Conservation (phyloP, 2,329 filamentous ascomycete genomes). For the Hymenoscyphus fructigenus region DNA sequence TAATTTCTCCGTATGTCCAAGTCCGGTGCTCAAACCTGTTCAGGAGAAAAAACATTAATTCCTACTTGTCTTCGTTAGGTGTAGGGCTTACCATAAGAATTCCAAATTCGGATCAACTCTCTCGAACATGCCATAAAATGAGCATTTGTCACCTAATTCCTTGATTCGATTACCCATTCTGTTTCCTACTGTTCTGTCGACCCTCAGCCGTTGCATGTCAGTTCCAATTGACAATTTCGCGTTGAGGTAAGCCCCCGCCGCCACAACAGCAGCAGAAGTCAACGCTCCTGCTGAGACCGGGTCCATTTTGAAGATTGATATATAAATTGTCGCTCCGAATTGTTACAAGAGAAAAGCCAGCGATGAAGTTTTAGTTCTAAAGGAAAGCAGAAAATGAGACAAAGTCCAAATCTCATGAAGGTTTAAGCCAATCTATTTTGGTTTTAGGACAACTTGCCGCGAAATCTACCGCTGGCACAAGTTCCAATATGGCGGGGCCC, state of each 20-base stretch:
- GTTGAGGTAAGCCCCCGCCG: constrained; percentile 43
- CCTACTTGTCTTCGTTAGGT: neutral
- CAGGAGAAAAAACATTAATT: neutral
- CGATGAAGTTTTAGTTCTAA: neutral
- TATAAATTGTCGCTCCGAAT: neutral
- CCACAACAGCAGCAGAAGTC: constrained; percentile 29
- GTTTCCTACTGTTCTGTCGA: constrained; percentile 38
- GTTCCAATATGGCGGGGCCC: constrained; percentile 5
- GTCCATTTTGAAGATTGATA: constrained; percentile 20
- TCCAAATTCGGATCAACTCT: constrained; percentile 41
- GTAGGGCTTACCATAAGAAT: constrained; percentile 39
- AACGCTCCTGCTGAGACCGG: constrained; percentile 15
- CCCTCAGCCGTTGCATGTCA: constrained; percentile 39
- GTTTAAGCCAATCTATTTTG: neutral
- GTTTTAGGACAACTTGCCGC: constrained; percentile 1
- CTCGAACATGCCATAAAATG: constrained; percentile 45
- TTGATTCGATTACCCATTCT: constrained; percentile 39
- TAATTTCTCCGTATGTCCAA: constrained; percentile 47
- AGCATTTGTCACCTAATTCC: constrained; percentile 40
- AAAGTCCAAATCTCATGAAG: neutral
- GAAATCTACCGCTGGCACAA: constrained; percentile 4
- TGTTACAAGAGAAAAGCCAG: neutral
- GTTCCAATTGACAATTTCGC: constrained; percentile 43
- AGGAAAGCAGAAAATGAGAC: neutral
- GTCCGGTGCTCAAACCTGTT: constrained; percentile 44